Percentiles rank a stretch among this genome's conserved stretches.
These are phyloP conservation scores for Globisporangium emineosum DNA, from an alignment of 352 stramenopile species.

Conservation along the genomic window DNA sequence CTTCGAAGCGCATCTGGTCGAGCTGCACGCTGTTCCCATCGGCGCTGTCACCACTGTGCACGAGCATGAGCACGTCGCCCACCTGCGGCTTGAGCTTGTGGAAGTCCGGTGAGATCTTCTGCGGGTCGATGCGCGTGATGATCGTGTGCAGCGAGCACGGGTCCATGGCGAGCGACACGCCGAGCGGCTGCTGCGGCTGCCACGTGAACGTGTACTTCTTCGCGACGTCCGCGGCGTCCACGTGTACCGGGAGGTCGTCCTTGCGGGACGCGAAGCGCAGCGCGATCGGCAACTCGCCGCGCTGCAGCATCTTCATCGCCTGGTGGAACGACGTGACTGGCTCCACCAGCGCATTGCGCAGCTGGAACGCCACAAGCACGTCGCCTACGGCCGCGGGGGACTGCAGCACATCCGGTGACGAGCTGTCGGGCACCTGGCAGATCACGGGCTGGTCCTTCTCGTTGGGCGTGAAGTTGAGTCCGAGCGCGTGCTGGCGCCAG, in stretches of 20 bases:
- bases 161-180: constrained; percentile 77
- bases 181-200: constrained; percentile 42
- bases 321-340: constrained; percentile 41
- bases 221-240: constrained; percentile 38
- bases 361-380: constrained; percentile 54
- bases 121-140: constrained; percentile 60
- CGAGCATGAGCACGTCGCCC: constrained; percentile 63
- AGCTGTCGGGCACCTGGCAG: constrained; percentile 55
- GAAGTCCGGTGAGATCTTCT: constrained; percentile 58
- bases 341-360: constrained; percentile 33
- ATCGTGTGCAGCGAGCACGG: constrained; percentile 66
- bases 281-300: constrained; percentile 50
- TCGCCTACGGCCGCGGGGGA: constrained; percentile 57
- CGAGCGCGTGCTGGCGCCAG: constrained; percentile 51
- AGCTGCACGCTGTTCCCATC: constrained; percentile 26
- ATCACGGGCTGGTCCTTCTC: constrained; percentile 62
- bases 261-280: constrained; percentile 63
- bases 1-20: constrained; percentile 68
- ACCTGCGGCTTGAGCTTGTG: constrained; percentile 44
- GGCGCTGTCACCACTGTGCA: constrained; percentile 29
- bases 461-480: constrained; percentile 74
- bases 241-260: constrained; percentile 32
- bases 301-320: constrained; percentile 48
- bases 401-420: constrained; percentile 43
- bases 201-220: constrained; percentile 57